These are phyloP conservation scores for Dentipellis sp. DNA, from an alignment of 768 basidiomycete genomes.

Conservation along the genomic window DNA sequence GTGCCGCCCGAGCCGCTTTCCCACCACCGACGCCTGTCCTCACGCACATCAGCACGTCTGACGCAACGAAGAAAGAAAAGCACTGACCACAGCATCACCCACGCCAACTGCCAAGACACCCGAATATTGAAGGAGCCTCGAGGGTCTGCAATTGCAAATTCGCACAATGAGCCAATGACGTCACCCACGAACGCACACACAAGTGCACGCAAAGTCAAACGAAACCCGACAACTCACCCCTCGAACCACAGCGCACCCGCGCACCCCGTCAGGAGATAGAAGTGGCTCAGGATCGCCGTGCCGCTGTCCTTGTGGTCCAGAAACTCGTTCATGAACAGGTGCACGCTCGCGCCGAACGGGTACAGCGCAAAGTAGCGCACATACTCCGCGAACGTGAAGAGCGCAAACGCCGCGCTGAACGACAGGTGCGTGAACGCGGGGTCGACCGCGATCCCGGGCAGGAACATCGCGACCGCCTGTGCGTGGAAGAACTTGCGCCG, in stretches of 20 bases:
- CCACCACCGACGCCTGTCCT: constrained; percentile 84
- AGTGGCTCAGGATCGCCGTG: constrained; percentile 94
- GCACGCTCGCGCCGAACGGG: constrained; percentile 87
- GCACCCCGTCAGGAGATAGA: constrained; percentile 93
- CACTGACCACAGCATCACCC: constrained; percentile 83
- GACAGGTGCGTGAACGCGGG: constrained; percentile 94
- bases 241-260: constrained; percentile 94
- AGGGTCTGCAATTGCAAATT: constrained; percentile 25
- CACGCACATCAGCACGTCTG: background rate
- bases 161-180: constrained; percentile 1
- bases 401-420: constrained; percentile 89
- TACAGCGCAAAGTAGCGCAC: constrained; percentile 97
- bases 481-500: constrained; percentile 96
- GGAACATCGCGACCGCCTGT: constrained; percentile 91
- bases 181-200: constrained; percentile 1
- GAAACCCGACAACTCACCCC: constrained; percentile 45
- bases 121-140: constrained; percentile 56
- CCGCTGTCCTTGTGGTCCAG: constrained; percentile 92
- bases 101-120: constrained; percentile 86
- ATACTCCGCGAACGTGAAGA: constrained; percentile 96
- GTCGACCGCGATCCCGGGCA: constrained; percentile 88
- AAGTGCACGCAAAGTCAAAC: background rate
- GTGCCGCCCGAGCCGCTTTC: constrained; percentile 70
- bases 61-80: background rate
- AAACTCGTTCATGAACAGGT: constrained; percentile 97